These are phyloP conservation scores for Tulasnella sp. DNA, from an alignment of 768 basidiomycete genomes.

Conservation along the genomic window DNA sequence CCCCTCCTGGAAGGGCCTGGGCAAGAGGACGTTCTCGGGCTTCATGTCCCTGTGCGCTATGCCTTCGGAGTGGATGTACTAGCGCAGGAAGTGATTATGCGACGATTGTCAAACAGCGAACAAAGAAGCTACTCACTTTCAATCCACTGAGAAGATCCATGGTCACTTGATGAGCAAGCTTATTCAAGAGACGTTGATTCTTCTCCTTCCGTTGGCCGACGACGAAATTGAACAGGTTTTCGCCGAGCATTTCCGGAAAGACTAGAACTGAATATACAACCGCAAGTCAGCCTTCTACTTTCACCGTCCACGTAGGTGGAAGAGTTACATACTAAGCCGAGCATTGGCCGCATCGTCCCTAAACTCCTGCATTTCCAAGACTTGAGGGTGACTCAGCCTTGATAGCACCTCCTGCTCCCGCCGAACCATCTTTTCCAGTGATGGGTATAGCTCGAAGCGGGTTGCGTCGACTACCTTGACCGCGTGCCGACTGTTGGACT, in stretches of 20 bases:
- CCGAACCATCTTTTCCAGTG: neutral
- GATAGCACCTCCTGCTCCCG: neutral
- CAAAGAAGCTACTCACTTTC: neutral
- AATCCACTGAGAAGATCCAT: neutral
- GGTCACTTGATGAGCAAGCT: neutral
- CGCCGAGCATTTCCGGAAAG: neutral
- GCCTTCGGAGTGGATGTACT: neutral
- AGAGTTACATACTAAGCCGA: too few species aligned
- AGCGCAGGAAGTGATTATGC: neutral
- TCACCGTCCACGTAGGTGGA: too few species aligned
- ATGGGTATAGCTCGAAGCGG: neutral
- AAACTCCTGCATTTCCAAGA: neutral
- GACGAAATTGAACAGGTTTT: neutral
- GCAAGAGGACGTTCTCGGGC: neutral
- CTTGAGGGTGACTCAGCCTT: neutral
- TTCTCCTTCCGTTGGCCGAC: neutral
- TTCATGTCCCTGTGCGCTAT: neutral
- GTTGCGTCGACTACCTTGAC: neutral
- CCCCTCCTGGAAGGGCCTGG: neutral
- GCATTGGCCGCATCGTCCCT: neutral
- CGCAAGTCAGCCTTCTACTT: too few species aligned
- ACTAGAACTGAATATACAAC: neutral
- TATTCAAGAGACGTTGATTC: neutral
- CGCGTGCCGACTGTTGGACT: neutral
- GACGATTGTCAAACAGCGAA: neutral